Base-by-base conservation (phyloP, 2,329 filamentous ascomycete genomes). In the Penicillium sp. region DNA sequence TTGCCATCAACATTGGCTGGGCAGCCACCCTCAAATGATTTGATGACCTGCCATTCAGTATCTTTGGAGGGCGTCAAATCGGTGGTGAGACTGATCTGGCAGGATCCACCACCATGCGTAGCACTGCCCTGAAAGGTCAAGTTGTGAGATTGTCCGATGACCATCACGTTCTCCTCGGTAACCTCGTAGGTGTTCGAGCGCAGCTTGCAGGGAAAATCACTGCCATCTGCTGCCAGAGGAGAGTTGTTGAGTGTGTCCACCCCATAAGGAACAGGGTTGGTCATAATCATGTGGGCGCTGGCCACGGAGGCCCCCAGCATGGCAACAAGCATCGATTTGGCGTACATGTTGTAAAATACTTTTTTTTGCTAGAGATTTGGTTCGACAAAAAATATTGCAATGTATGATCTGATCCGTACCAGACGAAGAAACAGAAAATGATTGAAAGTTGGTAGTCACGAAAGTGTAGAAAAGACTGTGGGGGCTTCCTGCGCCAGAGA, bases 101-200 rank as follows among this genome's bases (percentile, higher is more conserved):
- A 98, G 0, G 91, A 96, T 0, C 95, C 95, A 53, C 95, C 95
- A 19, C 93, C 93, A 66, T 99, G 95, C 0, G 88, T 86, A 3
- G 92, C 93, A 49, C 81, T 78, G 35, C 92, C 93, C 0, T 77
- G 77, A 74, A 96, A 91, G 0, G 76, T 73, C 1, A 97, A 80
- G 0, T 78, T 72, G 67, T 89, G 85, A 0, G 73, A 62, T 6
- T 84, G 82, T 4, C 91, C 91, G 14, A 89, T 81, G 0, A 81
- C 77, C 74, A 89, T 90, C 1, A 78, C 71, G 65, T 91, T 91
- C 52, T 70, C 67, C 75, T 77, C 1, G 69, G 72, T 75, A 0
- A 81, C 77, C 5, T 66, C 49, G 50, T 62, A 73, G 31, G 71
- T 74, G 0, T 77, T 79, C 0, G 65, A n/a, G 8, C 83, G 78